Evolutionary conservation across 1,284 basidiomycete species (phyloP), one percentile per base, ranked within the genome.

Genomic region (Sphaerobolus stellatus): DNA sequence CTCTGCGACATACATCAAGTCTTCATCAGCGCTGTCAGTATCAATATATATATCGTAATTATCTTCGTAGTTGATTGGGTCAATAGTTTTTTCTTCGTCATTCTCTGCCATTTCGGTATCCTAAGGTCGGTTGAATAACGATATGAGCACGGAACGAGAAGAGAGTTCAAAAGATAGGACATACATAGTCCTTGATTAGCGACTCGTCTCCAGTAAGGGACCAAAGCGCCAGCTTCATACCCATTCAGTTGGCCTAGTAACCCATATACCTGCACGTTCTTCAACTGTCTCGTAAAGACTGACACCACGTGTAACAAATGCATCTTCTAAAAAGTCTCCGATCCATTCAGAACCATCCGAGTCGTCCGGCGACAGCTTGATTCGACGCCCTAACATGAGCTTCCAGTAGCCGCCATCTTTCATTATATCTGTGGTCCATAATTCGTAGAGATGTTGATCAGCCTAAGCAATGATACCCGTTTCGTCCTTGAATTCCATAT

Each of bases 281-380:
- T 61, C 36, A 2, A 62, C 57, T 4, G 68, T 68, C 47, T 64
- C 59, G n/a, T n/a, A n/a, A n/a, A n/a, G n/a, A n/a, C n/a, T n/a
- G n/a, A n/a, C n/a, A n/a, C n/a, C n/a, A n/a, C n/a, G n/a, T n/a
- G n/a, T n/a, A n/a, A n/a, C n/a, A n/a, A n/a, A n/a, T n/a, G n/a
- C n/a, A n/a, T n/a, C n/a, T n/a, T n/a, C n/a, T n/a, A n/a, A n/a
- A n/a, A n/a, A n/a, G n/a, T n/a, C n/a, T n/a, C n/a, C n/a, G n/a
- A n/a, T n/a, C n/a, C n/a, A n/a, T n/a, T n/a, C n/a, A n/a, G n/a
- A n/a, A n/a, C n/a, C n/a, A n/a, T n/a, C n/a, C n/a, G n/a, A n/a
- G n/a, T n/a, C n/a, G n/a, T n/a, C n/a, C n/a, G n/a, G n/a, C n/a
- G n/a, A n/a, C n/a, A n/a, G n/a, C n/a, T n/a, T n/a, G n/a, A n/a